phyloP scores from a whole-genome alignment of 129 eudicot genomes.

The Dittrichia graveolens region DNA sequence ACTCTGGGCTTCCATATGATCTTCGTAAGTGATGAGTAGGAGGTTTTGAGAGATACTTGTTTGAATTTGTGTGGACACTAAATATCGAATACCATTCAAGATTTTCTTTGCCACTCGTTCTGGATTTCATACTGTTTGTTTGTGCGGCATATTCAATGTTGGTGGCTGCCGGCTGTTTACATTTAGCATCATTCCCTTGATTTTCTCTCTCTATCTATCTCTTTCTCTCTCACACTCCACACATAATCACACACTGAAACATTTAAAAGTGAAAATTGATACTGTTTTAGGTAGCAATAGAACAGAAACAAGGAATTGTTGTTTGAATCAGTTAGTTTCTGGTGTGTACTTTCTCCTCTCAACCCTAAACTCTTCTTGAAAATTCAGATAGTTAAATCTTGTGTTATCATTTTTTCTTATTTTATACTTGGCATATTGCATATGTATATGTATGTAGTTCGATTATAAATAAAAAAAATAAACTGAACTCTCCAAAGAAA shows the following conservation, averaged over 20 bases:
- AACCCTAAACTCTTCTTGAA: not conserved
- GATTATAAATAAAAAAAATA: not conserved
- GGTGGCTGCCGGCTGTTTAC: constrained; percentile 37
- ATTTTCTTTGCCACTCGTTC: constrained; percentile 16
- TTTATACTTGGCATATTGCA: constrained; percentile 3
- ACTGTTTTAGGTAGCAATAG: constrained; percentile 13
- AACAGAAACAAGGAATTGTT: constrained; percentile 9
- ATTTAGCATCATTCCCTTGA: constrained; percentile 16
- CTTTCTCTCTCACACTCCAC: constrained; percentile 22
- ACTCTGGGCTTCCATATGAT: constrained; percentile 15
- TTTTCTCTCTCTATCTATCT: not conserved
- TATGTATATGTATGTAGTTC: not conserved
- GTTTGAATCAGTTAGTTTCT: not conserved
- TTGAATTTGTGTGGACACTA: constrained; percentile 33
- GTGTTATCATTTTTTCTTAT: constrained; percentile 5
- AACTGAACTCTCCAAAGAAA: not conserved
- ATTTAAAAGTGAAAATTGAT: not conserved
- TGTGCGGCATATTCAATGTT: constrained; percentile 26
- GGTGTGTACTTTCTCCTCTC: constrained; percentile 6
- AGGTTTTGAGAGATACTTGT: constrained; percentile 22
- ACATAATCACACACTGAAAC: constrained; percentile 9
- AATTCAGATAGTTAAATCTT: not conserved
- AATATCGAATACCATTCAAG: constrained; percentile 18
- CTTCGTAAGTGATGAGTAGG: constrained; percentile 13
- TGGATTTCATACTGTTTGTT: constrained; percentile 12